Base-by-base conservation (phyloP, 2,329 filamentous ascomycete genomes). In the Hypoxylon sp. region DNA sequence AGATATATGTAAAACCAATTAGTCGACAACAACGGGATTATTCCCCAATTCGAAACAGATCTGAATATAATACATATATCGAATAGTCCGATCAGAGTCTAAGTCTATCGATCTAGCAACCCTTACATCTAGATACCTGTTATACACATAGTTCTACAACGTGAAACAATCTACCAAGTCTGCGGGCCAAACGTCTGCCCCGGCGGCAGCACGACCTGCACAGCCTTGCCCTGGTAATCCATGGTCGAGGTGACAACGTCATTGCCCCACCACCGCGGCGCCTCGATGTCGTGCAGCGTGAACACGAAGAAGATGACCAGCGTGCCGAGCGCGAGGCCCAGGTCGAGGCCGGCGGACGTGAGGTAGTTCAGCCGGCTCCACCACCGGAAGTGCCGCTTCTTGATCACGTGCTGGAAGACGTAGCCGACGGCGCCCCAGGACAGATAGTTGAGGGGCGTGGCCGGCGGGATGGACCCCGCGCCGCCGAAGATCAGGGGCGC, bases 341-440 rank as follows among this genome's bases (percentile, higher is more conserved):
- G 75, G 60, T 90, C 88, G 36, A 91, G 74, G 0, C 82, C 87
- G 0, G 86, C 87, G 8, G 84, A 86, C 0, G 87, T 86, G 53
- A 90, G 71, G 63, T 88, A 90, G 72, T 90, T 90, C 65, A 89
- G 81, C 17, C 85, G 78, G 69, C 81, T 82, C 88, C 88, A 91
- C 88, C 88, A 91, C 19, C 73, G 78, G 55, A 83, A 83, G 67
- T 82, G 78, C 9, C 78, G 76, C 63, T 81, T 80, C 68, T 84
- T 83, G 65, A 91, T 81, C 63, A 75, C 78, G 67, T 82, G 83
- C 68, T 91, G 87, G 75, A 90, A 91, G 21, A 88, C 55, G 60
- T 82, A 84, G 20, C 88, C 88, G 2, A 90, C 84, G 47, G 87
- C 72, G 12, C 84, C 86, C 87, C 88, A 91, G n/a, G 80, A 79